A percentile compares a stretch with the other conserved stretches of the same genome.
Conservation (phyloP, 176 grass and related monocot species). For the Lolium perenne region DNA sequence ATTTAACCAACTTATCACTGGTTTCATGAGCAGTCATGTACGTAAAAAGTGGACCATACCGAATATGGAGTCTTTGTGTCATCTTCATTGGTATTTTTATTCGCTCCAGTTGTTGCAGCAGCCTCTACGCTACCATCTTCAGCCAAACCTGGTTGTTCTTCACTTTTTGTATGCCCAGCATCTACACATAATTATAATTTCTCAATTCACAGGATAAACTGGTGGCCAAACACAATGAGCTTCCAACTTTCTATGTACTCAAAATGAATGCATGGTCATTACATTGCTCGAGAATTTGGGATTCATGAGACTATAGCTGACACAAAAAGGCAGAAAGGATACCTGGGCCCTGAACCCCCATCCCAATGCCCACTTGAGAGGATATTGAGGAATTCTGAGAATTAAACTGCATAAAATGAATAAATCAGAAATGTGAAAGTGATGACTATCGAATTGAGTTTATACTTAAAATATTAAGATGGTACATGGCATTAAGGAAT, state of each 20-base stretch:
- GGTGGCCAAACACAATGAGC: slow-evolving; percentile 24
- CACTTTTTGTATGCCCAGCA: slow-evolving; percentile 61
- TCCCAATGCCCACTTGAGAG: slow-evolving; percentile 65
- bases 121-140: slow-evolving; percentile 70
- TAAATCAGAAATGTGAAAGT: slow-evolving; percentile 30
- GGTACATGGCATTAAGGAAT: background rate
- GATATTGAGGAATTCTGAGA: slow-evolving; percentile 71
- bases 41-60: slow-evolving; percentile 51
- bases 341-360: slow-evolving; percentile 76
- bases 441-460: background rate
- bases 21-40: background rate
- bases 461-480: background rate
- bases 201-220: slow-evolving; percentile 14
- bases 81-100: slow-evolving; percentile 80
- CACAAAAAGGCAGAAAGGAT: slow-evolving; percentile 46
- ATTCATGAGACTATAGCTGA: slow-evolving; percentile 34
- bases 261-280: slow-evolving; percentile 24
- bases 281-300: slow-evolving; percentile 39
- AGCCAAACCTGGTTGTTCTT: slow-evolving; percentile 62
- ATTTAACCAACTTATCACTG: slow-evolving; percentile 12
- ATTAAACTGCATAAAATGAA: slow-evolving; percentile 75
- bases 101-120: slow-evolving; percentile 52
- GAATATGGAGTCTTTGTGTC: slow-evolving; percentile 59
- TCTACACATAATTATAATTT: slow-evolving; percentile 59
- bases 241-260: slow-evolving; percentile 36